Base-by-base conservation (phyloP, 306 rosid species). In the Aeschynomene evenia region DNA sequence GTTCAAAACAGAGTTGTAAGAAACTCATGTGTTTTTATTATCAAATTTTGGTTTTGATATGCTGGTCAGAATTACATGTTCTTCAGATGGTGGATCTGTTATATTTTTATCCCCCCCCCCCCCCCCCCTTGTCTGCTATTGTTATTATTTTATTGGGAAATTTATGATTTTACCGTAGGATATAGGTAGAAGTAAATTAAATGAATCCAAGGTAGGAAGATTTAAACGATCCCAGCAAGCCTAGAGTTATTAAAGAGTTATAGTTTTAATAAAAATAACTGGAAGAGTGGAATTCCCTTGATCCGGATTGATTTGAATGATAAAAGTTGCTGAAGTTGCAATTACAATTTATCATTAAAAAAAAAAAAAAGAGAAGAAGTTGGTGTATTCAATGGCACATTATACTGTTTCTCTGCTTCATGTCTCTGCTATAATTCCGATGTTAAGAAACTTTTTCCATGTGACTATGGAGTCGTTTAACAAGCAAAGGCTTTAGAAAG, bases 251-350 rank as follows among this genome's bases (percentile, higher is more conserved):
- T 21, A 51, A 29, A 54, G n/a, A n/a, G n/a, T n/a, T n/a, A n/a
- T n/a, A 7, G 10, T 55, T 26, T 5, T 24, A 31, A 55, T 7
- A 26, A 14, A 6, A 28, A n/a, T 2, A n/a, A 28, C n/a, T 58
- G 14, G 48, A 11, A 21, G 7, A 28, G 8, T 58, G 14, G 48
- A 11, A 21, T 67, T 68, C 33, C 73, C 52, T 53, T 68, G 33
- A 68, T 53, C 28, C 62, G 14, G 50, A 63, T 51, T 67, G 61
- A 51, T 34, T 67, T 67, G 73, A 68, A 54, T 15, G 52, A 53
- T 67, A 34, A 14, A 50, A 31, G 62, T 36, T 67, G 15, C 37
- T 55, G 21, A 40, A 19, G 65, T 53, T 15, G 40, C 49, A n/a
- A n/a, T n/a, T n/a, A n/a, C n/a, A n/a, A n/a, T n/a, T n/a, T n/a